Conservation (phyloP, 768 basidiomycete genomes). For the Boletus sp. region DNA sequence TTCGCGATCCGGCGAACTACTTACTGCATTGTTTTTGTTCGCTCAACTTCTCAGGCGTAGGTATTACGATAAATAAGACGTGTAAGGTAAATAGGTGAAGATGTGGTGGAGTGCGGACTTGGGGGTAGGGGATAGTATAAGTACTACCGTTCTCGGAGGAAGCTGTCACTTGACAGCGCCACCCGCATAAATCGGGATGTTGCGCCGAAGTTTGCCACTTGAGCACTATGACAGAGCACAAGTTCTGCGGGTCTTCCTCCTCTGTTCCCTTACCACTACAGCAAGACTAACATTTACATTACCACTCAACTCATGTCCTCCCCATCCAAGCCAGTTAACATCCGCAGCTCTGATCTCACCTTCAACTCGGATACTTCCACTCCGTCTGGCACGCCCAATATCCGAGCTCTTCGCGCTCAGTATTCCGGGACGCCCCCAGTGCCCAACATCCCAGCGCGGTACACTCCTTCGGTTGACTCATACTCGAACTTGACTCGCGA, state of each 20-base stretch:
- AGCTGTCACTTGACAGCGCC: too few species aligned
- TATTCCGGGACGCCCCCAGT: slow-evolving; percentile 57
- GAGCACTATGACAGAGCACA: too few species aligned
- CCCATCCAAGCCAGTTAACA: slow-evolving; percentile 57
- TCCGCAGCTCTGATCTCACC: slow-evolving; percentile 29
- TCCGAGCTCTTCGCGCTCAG: slow-evolving; percentile 62
- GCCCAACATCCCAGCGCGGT: slow-evolving; percentile 53
- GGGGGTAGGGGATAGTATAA: too few species aligned
- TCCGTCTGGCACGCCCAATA: slow-evolving; percentile 59
- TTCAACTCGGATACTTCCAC: slow-evolving; percentile 26
- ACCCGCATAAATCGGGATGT: too few species aligned
- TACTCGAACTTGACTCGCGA: slow-evolving; percentile 6
- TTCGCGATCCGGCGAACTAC: too few species aligned
- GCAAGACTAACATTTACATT: background rate
- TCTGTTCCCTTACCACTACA: background rate
- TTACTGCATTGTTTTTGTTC: too few species aligned
- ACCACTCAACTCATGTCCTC: slow-evolving; percentile 42
- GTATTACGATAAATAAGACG: too few species aligned
- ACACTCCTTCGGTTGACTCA: slow-evolving; percentile 44
- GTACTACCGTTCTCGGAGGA: too few species aligned
- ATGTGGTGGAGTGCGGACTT: too few species aligned
- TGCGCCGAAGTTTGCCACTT: too few species aligned
- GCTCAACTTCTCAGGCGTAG: too few species aligned
- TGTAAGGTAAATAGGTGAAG: too few species aligned
- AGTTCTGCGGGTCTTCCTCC: background rate